Percentiles rank a stretch among this genome's conserved stretches.
Evolutionary conservation across 2,329 filamentous ascomycete species (phyloP).

Genomic region (Xylaria arbuscula): DNA sequence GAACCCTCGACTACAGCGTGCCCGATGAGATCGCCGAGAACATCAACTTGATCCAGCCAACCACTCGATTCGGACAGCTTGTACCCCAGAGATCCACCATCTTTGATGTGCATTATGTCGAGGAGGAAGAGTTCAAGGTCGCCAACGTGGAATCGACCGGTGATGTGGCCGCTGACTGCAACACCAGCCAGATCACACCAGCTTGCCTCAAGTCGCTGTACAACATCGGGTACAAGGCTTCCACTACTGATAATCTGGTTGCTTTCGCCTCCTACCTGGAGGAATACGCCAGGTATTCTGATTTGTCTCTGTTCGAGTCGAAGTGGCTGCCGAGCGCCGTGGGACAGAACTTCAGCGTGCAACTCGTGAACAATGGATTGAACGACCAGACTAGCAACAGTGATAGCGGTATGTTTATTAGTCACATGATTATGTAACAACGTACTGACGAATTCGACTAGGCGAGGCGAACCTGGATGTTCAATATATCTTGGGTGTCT

Average conservation of each 20-base stretch:
- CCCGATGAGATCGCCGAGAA: conserved; percentile 52
- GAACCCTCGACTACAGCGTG: conserved; percentile 51
- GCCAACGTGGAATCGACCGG: conserved; percentile 23
- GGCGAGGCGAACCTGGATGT: conserved; percentile 73
- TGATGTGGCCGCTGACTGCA: conserved; percentile 50
- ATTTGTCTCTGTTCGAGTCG: conserved; percentile 67
- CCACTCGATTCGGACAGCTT: conserved; percentile 60
- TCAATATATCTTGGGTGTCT: conserved; percentile 68
- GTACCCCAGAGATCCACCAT: conserved; percentile 50
- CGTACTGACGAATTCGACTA: conserved; percentile 34
- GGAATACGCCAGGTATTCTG: conserved; percentile 63
- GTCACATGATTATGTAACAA: neutral
- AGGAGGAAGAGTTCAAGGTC: conserved; percentile 37
- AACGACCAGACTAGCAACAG: conserved; percentile 59
- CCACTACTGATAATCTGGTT: conserved; percentile 67
- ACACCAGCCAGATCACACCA: conserved; percentile 54
- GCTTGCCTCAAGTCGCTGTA: conserved; percentile 59
- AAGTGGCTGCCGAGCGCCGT: conserved; percentile 63
- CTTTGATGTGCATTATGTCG: conserved; percentile 46
- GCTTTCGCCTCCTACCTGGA: conserved; percentile 66
- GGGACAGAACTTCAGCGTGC: conserved; percentile 67
- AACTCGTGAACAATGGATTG: conserved; percentile 67
- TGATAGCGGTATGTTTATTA: conserved; percentile 50
- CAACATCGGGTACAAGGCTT: conserved; percentile 61
- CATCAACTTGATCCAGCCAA: conserved; percentile 63